Evolutionary conservation across 257 asterid species (phyloP).

Genomic region (Voacanga thouarsii): DNA sequence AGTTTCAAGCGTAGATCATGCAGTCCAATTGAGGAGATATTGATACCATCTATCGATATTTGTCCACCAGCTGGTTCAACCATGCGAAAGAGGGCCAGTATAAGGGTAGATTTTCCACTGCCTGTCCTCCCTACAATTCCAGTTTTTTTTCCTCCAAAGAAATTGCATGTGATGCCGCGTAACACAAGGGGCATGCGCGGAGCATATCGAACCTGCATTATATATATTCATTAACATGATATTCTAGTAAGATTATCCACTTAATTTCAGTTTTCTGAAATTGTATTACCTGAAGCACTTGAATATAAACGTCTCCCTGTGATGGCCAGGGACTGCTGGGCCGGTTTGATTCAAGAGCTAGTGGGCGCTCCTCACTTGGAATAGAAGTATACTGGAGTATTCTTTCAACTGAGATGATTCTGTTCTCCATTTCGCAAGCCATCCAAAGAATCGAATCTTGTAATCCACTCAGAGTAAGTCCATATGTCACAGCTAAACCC

Average conservation of each 20-base stretch:
- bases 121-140: conserved; percentile 98
- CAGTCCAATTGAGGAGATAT: conserved; percentile 62
- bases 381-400: conserved; percentile 69
- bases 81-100: conserved; percentile 87
- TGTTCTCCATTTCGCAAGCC: conserved; percentile 70
- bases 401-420: conserved; percentile 87
- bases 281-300: conserved; percentile 65
- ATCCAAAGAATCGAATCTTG: conserved; percentile 71
- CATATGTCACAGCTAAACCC: conserved; percentile 83
- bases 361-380: conserved; percentile 84
- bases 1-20: conserved; percentile 77
- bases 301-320: conserved; percentile 62
- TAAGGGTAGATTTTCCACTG: conserved; percentile 93
- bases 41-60: conserved; percentile 59
- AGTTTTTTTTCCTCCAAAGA: conserved; percentile 72
- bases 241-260: neutral
- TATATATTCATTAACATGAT: neutral
- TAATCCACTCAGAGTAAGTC: conserved; percentile 64
- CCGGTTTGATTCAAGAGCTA: conserved; percentile 56
- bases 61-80: conserved; percentile 76
- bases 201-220: conserved; percentile 71
- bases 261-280: neutral
- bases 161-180: conserved; percentile 77
- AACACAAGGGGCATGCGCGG: conserved; percentile 90
- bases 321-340: conserved; percentile 66